Evolutionary conservation across 371 early-diverging fungal genomes (phyloP), one percentile per base, ranked within the genome.

Genomic region (Circinella minor): DNA sequence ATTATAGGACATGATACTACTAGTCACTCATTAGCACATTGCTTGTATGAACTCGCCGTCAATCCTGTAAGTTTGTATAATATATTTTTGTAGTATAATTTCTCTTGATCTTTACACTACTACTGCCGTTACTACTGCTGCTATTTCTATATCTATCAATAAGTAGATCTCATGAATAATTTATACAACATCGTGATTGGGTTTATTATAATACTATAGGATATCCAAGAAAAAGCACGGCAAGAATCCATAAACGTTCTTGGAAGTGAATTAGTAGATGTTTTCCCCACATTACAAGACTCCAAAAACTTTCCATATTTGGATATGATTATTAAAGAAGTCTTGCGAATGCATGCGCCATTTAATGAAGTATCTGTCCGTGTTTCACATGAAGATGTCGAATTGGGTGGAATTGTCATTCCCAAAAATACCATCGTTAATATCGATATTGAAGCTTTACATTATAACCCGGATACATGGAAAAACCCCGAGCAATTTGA

Each of bases 1-100:
- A 18, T 18, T 66, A 89, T 48, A 61, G 71, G 71, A 4, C 73
- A 74, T 43, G 72, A 70, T 54, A 72, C 70, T 4, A 72, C 74
- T 4, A 48, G 68, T 20, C 62, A 66, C 51, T 68, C 78, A 6
- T 38, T 77, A 5, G 61, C 67, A 0, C 63, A 63, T 57, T 65
- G 64, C 1, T 36, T 77, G 7, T 77, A 77, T 36, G 36, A 63
- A 7, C 66, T 77, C 8, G 74, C 72, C 13, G 46, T 51, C 3
- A 62, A 77, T 36, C 72, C 55, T 59, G 73, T 64, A 63, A 18
- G 68, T 63, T 3, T 37, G n/a, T 3, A 38, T 48, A 37, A 48
- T 17, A 6, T 27, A 34, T 46, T 13, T 7, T 17, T 4, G 5
- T 43, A n/a, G 1, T 6, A 9, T 47, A 47, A 1, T 1, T 47